A percentile compares a stretch with the other conserved stretches of the same genome.
Conservation (phyloP, 1,284 basidiomycete genomes). For the Earliella scabrosa region DNA sequence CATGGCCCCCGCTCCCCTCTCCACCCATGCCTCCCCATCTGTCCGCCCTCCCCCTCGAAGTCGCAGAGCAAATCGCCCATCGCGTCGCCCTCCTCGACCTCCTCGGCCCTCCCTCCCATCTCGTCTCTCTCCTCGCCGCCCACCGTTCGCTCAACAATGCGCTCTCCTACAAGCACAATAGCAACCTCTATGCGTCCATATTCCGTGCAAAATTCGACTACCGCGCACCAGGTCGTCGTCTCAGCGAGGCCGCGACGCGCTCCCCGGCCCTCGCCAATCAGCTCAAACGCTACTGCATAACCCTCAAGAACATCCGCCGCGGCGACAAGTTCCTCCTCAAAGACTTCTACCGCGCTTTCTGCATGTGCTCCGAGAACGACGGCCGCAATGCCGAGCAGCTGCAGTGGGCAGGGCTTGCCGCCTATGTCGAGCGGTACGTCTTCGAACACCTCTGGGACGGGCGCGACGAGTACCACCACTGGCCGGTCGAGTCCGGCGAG, state of each 20-base stretch:
- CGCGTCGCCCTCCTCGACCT: slow-evolving; percentile 47
- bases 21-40: neutral
- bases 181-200: slow-evolving; percentile 61
- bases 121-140: slow-evolving; percentile 55
- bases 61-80: slow-evolving; percentile 62
- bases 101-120: slow-evolving; percentile 42
- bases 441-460: slow-evolving; percentile 49
- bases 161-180: slow-evolving; percentile 52
- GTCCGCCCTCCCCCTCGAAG: slow-evolving; percentile 59
- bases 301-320: slow-evolving; percentile 47
- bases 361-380: slow-evolving; percentile 78
- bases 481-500: slow-evolving; percentile 55
- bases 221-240: slow-evolving; percentile 57
- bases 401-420: slow-evolving; percentile 50
- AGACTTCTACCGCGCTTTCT: slow-evolving; percentile 59
- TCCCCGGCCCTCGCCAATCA: slow-evolving; percentile 50
- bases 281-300: slow-evolving; percentile 45
- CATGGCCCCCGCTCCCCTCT: neutral
- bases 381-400: slow-evolving; percentile 67
- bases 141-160: slow-evolving; percentile 46
- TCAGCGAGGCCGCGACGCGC: slow-evolving; percentile 42
- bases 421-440: slow-evolving; percentile 50
- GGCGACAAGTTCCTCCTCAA: slow-evolving; percentile 42
- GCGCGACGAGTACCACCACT: slow-evolving; percentile 43
- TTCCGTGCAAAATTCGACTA: slow-evolving; percentile 69